Evolutionary conservation across 495 filamentous ascomycete species (phyloP), one percentile per base, ranked within the genome.

Genomic region (Tuber umbilicatum): DNA sequence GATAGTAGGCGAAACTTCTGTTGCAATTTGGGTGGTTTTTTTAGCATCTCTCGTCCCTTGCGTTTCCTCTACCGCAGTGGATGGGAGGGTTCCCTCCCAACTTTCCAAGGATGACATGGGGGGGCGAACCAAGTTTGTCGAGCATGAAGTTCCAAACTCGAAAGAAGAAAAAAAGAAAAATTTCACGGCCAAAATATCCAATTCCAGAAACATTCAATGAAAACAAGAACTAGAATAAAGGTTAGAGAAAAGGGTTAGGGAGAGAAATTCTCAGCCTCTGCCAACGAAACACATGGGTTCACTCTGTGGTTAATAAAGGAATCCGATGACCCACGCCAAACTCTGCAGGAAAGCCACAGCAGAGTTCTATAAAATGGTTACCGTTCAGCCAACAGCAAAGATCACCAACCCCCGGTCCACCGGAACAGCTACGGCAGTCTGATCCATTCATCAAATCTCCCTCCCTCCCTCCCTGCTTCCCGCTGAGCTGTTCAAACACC

Each of bases 321-420:
- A 64, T 3, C 55, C 27, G 23, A 64, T 31, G 55, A 16, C 27
- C 55, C 55, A 27, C 55, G n/a, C 10, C 55, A n/a, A 31, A 31
- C 27, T 64, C n/a, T 31, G n/a, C 55, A 64, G 55, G 55, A 64
- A 10, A 64, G 55, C 55, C 55, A 64, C 55, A 64, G n/a, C n/a
- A 64, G 17, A 64, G 27, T 5, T 31, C n/a, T 31, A 64, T 16
- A 31, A 31, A 55, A 31, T 64, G 55, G 55, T 31, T 31, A 27
- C 55, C 17, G 10, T 64, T 64, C 2, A 64, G 23, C 55, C 55
- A 64, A 64, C 55, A 64, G n/a, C 50, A 27, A 16, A n/a, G 17
- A 64, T 64, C 55, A 31, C 10, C 55, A 64, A 31, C 27, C 55
- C 55, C 55, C 23, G n/a, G 50, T 4, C 50, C 12, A 31, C 50